Evolutionary conservation across 2,329 filamentous ascomycete genomes (phyloP).

Genomic region (Cadophora malorum): DNA sequence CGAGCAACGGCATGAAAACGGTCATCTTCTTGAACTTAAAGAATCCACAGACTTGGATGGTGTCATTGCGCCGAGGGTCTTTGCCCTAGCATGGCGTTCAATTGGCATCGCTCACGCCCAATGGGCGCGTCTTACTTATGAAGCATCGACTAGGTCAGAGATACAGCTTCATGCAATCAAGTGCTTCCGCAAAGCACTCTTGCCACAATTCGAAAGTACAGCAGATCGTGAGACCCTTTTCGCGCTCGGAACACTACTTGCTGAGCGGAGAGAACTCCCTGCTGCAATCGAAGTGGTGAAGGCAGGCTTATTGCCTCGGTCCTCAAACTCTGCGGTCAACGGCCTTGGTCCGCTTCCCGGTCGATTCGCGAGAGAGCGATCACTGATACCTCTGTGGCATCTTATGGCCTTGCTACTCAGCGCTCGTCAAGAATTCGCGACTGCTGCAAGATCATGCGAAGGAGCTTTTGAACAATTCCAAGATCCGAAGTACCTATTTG

Average conservation of each 20-base stretch:
- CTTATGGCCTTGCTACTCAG: slow-evolving; percentile 85
- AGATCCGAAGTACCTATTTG: slow-evolving; percentile 73
- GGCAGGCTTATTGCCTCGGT: slow-evolving; percentile 69
- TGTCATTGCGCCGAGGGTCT: slow-evolving; percentile 61
- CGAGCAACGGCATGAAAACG: slow-evolving; percentile 31
- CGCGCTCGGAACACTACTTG: slow-evolving; percentile 81
- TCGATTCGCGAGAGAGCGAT: slow-evolving; percentile 59
- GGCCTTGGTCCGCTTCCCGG: slow-evolving; percentile 46
- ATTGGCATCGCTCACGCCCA: slow-evolving; percentile 86
- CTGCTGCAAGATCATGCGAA: slow-evolving; percentile 83
- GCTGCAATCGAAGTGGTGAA: slow-evolving; percentile 85
- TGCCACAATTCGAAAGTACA: slow-evolving; percentile 67
- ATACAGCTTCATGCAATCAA: slow-evolving; percentile 80
- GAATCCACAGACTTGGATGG: slow-evolving; percentile 32
- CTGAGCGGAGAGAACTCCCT: slow-evolving; percentile 82
- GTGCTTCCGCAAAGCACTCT: slow-evolving; percentile 75
- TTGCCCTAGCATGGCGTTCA: slow-evolving; percentile 79
- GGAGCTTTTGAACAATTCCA: slow-evolving; percentile 91
- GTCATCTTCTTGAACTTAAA: slow-evolving; percentile 33
- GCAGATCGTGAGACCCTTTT: slow-evolving; percentile 80
- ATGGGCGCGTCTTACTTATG: slow-evolving; percentile 83
- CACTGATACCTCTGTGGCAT: slow-evolving; percentile 86
- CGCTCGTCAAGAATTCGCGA: slow-evolving; percentile 82
- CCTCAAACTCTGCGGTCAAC: slow-evolving; percentile 45
- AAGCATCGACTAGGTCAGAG: slow-evolving; percentile 72